Conservation (phyloP, 345 rosid genomes). For the Raphanus raphanistrum region DNA sequence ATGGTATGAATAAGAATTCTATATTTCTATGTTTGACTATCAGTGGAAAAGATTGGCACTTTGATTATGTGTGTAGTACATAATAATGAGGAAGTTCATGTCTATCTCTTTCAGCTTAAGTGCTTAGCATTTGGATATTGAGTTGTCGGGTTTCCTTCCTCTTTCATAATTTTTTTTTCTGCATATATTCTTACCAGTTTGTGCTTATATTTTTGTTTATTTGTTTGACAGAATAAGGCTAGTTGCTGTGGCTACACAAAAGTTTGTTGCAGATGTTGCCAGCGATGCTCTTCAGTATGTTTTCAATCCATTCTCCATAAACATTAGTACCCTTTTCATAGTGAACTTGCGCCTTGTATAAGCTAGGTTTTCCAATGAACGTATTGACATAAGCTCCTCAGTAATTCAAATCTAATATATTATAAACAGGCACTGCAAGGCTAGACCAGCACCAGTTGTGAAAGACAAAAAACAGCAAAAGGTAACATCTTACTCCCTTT, state of each 20-base stretch:
- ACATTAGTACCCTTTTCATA: neutral
- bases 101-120: neutral
- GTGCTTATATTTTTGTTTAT: slow-evolving; percentile 8
- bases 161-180: neutral
- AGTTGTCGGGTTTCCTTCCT: neutral
- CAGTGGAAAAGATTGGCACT: neutral
- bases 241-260: slow-evolving; percentile 96
- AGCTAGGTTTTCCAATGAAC: neutral
- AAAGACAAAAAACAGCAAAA: slow-evolving; percentile 98
- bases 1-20: neutral
- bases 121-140: neutral
- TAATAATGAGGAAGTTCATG: neutral
- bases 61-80: neutral
- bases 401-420: slow-evolving; percentile 13
- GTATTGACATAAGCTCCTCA: neutral
- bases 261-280: slow-evolving; percentile 93
- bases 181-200: neutral
- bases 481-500: slow-evolving; percentile 43
- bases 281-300: slow-evolving; percentile 83
- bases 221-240: slow-evolving; percentile 66
- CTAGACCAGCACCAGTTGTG: slow-evolving; percentile 79
- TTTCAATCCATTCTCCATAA: neutral
- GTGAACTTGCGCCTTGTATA: neutral
- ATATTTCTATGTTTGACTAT: neutral
- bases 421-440: slow-evolving; percentile 79